phyloP scores from a whole-genome alignment of 257 asterid species.

The Paraleonurus japonicus region DNA sequence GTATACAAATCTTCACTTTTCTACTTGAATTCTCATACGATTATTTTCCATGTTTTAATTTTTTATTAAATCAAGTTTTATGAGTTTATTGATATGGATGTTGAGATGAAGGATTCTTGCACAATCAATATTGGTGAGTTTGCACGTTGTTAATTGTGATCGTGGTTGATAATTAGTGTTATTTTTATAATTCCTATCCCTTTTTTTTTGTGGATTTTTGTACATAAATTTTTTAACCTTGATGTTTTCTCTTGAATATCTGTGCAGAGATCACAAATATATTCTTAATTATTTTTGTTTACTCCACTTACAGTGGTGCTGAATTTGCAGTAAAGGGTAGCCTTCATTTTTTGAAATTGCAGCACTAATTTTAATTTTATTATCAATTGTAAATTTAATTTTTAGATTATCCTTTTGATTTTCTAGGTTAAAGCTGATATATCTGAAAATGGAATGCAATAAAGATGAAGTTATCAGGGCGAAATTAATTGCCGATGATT shows the following conservation, averaged over 20 bases:
- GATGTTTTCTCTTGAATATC: background rate
- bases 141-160: constrained; percentile 37
- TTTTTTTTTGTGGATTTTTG: background rate
- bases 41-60: background rate
- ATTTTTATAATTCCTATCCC: constrained; percentile 3
- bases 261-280: constrained; percentile 14
- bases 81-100: constrained; percentile 31
- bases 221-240: background rate
- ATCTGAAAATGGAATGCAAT: constrained; percentile 52
- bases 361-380: constrained; percentile 13
- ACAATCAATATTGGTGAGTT: constrained; percentile 26
- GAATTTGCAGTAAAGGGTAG: no score
- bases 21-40: background rate
- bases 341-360: background rate
- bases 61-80: background rate
- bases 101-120: constrained; percentile 32
- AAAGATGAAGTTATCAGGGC: constrained; percentile 62
- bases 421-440: constrained; percentile 20
- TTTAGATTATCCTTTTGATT: constrained; percentile 17
- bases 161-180: constrained; percentile 23
- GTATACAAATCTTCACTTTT: background rate
- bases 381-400: background rate
- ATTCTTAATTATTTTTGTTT: background rate
- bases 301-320: background rate
- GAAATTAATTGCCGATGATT: constrained; percentile 54